phyloP scores from a whole-genome alignment of 148 eudicot species.

The Cornus kousa region DNA sequence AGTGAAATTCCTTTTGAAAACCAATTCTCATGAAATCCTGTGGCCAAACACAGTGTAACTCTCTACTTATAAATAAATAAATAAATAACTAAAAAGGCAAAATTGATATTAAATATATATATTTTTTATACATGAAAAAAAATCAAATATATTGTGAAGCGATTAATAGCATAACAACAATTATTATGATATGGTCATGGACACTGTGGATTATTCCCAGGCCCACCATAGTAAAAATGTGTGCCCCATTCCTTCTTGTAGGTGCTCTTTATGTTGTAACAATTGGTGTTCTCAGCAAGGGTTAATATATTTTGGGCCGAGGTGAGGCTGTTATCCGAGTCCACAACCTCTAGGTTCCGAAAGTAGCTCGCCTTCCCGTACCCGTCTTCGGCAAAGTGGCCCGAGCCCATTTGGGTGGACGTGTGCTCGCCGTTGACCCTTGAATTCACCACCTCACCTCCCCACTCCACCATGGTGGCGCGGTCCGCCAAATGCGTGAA shows the following conservation, averaged over 20 bases:
- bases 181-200: slow-evolving; percentile 19
- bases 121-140: too few relatives aligned
- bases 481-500: slow-evolving; percentile 79
- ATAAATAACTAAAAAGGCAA: too few relatives aligned
- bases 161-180: too few relatives aligned
- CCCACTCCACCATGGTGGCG: slow-evolving; percentile 99
- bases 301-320: slow-evolving; percentile 65
- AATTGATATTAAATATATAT: too few relatives aligned
- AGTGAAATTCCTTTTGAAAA: too few relatives aligned
- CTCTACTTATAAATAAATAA: too few relatives aligned
- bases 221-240: slow-evolving; percentile 93
- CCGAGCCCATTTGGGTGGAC: slow-evolving; percentile 92
- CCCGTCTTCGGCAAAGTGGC: slow-evolving; percentile 77
- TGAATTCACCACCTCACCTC: slow-evolving; percentile 91
- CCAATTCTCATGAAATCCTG: too few relatives aligned
- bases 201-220: slow-evolving; percentile 81
- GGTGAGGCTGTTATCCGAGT: slow-evolving; percentile 77
- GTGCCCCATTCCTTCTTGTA: slow-evolving; percentile 78
- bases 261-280: slow-evolving; percentile 78
- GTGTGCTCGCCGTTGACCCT: slow-evolving; percentile 68
- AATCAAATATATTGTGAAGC: too few relatives aligned
- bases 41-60: too few relatives aligned
- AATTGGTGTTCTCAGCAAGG: slow-evolving; percentile 77
- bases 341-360: slow-evolving; percentile 77
- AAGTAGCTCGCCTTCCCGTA: slow-evolving; percentile 86